Base-by-base conservation (phyloP, 345 rosid genomes). In the Gossypium mustelinum region DNA sequence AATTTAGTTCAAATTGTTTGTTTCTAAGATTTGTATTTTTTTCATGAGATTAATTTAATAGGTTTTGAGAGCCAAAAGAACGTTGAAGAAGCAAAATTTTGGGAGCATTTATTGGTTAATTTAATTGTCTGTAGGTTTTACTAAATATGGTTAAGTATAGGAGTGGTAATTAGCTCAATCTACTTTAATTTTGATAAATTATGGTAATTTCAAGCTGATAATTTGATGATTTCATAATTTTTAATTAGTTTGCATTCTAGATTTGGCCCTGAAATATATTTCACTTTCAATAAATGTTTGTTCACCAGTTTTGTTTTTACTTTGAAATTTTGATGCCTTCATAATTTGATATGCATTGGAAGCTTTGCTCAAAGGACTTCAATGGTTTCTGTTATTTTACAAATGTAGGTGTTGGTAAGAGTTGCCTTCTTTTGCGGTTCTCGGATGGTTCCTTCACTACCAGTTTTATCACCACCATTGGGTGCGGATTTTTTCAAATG, bases 391-490 rank as follows among this genome's bases (percentile, higher is more conserved):
- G 7, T 70, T 70, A 4, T 61, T 70, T 34, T 70, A 14, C 55
- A 25, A 60, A 2, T 62, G 54, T 72, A 85, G 88, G 88, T 71
- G 88, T 85, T 73, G 88, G 88, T n/a, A 89, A 89, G 89, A 86
- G 91, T 86, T 89, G 93, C 80, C 89, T 89, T 64, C 93, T 89
- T 73, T 80, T 89, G 76, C 84, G 93, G 60, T 89, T 89, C 80
- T 89, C 91, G 3, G 93, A 89, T 84, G 93, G 93, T 77, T 87
- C 58, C 24, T 55, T 55, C 24, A 55, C 58, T 16, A 55, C 58
- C 24, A 55, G 58, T 55, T 55, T 55, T 55, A 55, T 55, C 58
- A 55, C 58, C 22, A 55, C 58, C 58, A 55, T 55, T 8, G 58
- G 58, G 58, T 55, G 58, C 10, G 58, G 10, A 55, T 55, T 55